A percentile compares a stretch with the other conserved stretches of the same genome.
Evolutionary conservation across 345 rosid genomes (phyloP).

Genomic region (Lagerstroemia speciosa): DNA sequence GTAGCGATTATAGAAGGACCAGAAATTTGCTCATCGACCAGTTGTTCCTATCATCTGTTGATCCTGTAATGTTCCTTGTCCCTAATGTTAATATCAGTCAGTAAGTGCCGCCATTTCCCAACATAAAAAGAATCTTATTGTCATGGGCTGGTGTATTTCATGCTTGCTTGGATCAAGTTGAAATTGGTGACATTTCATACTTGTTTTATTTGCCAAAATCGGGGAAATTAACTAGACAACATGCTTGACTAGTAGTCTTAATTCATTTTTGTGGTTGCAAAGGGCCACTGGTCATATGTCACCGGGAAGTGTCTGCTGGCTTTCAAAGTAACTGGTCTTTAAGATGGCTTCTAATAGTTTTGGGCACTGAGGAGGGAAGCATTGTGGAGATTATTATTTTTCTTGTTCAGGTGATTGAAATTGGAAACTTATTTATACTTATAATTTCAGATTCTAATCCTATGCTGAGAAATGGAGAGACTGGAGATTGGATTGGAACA

Average conservation of each 20-base stretch:
- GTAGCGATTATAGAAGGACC: background rate
- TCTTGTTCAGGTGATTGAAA: background rate
- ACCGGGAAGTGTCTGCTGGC: too few species aligned
- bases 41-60: background rate
- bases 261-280: too few species aligned
- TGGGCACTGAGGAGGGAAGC: too few species aligned
- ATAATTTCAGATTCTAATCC: slow-evolving; percentile 69
- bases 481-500: slow-evolving; percentile 98
- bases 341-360: background rate
- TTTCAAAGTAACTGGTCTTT: too few species aligned
- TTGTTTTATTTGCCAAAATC: too few species aligned
- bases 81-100: background rate
- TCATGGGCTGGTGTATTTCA: background rate
- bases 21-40: background rate
- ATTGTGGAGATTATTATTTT: background rate
- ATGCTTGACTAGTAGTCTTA: too few species aligned
- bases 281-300: too few species aligned
- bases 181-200: too few species aligned
- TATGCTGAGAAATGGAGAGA: slow-evolving; percentile 99
- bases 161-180: background rate
- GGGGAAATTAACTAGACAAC: too few species aligned
- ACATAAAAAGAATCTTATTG: background rate
- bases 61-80: background rate
- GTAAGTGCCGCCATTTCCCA: background rate
- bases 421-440: background rate